These are phyloP conservation scores for Orbilia brochopaga DNA, from an alignment of 2,329 filamentous ascomycete genomes.

Conservation along the genomic window DNA sequence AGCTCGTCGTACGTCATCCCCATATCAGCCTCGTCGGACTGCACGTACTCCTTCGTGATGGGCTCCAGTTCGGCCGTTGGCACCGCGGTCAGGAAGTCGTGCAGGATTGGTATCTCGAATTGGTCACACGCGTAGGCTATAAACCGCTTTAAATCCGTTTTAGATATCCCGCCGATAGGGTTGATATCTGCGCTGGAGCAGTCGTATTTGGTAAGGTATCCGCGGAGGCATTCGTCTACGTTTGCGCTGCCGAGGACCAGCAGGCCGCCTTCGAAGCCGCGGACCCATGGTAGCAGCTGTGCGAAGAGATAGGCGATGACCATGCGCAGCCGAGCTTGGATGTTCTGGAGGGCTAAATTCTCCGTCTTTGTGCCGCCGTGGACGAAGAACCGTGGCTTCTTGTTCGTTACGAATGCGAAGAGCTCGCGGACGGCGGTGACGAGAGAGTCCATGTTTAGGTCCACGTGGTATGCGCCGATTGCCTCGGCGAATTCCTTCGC, in stretches of 20 bases:
- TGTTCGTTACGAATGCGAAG: constrained; percentile 64
- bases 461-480: constrained; percentile 74
- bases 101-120: constrained; percentile 70
- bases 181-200: constrained; percentile 66
- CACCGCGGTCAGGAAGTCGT: constrained; percentile 69
- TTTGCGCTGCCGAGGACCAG: constrained; percentile 73
- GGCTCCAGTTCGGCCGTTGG: constrained; percentile 67
- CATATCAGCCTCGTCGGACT: constrained; percentile 63
- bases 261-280: constrained; percentile 66
- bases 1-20: constrained; percentile 64
- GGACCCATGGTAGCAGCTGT: constrained; percentile 67
- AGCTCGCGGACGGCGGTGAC: constrained; percentile 68
- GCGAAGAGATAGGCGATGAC: constrained; percentile 70
- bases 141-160: constrained; percentile 74
- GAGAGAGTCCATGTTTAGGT: constrained; percentile 75
- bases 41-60: constrained; percentile 59
- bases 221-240: constrained; percentile 64
- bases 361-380: constrained; percentile 68
- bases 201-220: constrained; percentile 76
- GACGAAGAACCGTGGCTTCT: constrained; percentile 60
- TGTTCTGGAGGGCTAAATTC: constrained; percentile 71
- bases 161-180: constrained; percentile 68
- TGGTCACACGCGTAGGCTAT: constrained; percentile 68
- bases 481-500: constrained; percentile 59
- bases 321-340: constrained; percentile 72